Conservation (phyloP, 768 basidiomycete genomes). For the Tylopilus balloui region DNA sequence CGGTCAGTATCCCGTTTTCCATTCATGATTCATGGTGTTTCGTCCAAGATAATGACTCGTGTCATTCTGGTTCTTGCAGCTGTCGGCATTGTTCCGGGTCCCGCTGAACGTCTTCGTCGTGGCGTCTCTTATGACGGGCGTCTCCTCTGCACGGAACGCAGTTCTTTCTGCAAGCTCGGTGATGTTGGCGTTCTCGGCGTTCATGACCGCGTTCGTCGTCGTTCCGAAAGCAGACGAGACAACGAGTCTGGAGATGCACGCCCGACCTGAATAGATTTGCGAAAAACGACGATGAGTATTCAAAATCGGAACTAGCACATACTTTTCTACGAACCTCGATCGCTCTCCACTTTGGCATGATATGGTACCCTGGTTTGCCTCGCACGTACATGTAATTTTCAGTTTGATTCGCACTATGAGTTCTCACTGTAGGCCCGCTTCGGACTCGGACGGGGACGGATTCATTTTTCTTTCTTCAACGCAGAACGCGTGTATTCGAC, state of each 20-base stretch:
- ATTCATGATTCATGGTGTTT: too few relatives aligned
- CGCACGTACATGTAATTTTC: neutral
- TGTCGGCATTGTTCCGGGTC: slow-evolving; percentile 68
- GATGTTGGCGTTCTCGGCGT: slow-evolving; percentile 53
- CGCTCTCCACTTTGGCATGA: neutral
- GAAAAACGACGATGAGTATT: neutral
- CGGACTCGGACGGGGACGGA: neutral
- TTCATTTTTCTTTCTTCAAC: neutral
- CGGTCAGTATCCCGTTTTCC: slow-evolving; percentile 41
- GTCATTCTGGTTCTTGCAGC: slow-evolving; percentile 32
- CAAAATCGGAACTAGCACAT: neutral
- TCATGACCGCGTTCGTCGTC: slow-evolving; percentile 52
- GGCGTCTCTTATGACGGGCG: slow-evolving; percentile 61
- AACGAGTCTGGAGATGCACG: slow-evolving; percentile 15
- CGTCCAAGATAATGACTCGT: neutral
- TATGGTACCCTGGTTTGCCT: neutral
- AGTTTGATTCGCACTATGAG: neutral
- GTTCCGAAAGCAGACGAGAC: slow-evolving; percentile 33
- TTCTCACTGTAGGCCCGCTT: neutral
- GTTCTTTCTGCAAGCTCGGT: slow-evolving; percentile 57
- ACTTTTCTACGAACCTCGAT: neutral
- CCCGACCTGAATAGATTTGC: slow-evolving; percentile 13
- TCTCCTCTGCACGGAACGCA: slow-evolving; percentile 55
- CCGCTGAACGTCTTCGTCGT: slow-evolving; percentile 74
- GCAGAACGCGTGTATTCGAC: neutral